Percentiles rank a stretch among this genome's conserved stretches.
These are phyloP conservation scores for Prunus dulcis DNA, from an alignment of 306 rosid genomes.

Conservation along the genomic window DNA sequence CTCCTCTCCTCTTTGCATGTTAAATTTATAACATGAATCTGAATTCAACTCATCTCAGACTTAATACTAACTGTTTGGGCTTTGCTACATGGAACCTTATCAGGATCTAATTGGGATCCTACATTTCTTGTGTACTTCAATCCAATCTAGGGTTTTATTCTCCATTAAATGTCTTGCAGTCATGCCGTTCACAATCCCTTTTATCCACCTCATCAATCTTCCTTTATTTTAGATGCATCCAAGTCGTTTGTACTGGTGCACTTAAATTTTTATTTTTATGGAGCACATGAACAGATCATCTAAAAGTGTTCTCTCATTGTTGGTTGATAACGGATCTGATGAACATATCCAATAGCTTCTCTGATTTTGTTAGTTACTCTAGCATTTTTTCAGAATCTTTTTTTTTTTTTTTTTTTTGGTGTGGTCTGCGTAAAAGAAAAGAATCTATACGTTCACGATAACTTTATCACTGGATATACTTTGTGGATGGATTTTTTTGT, in stretches of 20 bases:
- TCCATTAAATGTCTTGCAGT: not conserved
- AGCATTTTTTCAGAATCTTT: not conserved
- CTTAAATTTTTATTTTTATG: not conserved
- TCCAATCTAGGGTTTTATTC: not conserved
- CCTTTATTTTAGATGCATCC: not conserved
- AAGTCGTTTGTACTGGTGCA: not conserved
- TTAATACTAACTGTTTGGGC: not conserved
- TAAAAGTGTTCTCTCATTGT: not conserved
- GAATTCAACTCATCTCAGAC: not conserved
- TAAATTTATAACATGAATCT: not conserved
- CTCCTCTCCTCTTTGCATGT: not conserved
- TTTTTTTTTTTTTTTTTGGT: not conserved
- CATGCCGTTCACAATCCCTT: not conserved
- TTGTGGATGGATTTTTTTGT: not conserved
- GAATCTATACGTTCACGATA: not conserved
- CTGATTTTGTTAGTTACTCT: not conserved
- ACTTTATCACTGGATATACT: not conserved
- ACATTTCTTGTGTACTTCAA: not conserved
- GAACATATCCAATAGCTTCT: not conserved
- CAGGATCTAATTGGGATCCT: not conserved
- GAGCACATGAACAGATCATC: not conserved
- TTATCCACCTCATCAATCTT: not conserved
- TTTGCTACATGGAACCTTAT: conserved; percentile 2
- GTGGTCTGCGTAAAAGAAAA: not conserved
- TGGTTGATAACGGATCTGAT: not conserved